These are phyloP conservation scores for Litchi chinensis DNA, from an alignment of 345 rosid species.

Conservation along the genomic window DNA sequence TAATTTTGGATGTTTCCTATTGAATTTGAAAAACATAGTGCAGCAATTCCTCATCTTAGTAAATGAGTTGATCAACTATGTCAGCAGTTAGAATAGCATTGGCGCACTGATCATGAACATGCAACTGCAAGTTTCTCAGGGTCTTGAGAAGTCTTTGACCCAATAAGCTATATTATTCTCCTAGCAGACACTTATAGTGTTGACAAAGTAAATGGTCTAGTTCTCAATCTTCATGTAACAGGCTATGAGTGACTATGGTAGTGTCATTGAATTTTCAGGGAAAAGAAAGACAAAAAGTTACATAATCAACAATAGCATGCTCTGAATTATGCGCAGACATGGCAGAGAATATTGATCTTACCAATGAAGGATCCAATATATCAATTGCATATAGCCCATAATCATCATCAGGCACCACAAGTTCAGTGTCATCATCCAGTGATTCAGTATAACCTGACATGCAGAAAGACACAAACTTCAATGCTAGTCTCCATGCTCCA, in stretches of 20 bases:
- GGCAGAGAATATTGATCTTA: slow-evolving; percentile 28
- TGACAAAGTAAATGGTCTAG: background rate
- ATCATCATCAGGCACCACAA: slow-evolving; percentile 86
- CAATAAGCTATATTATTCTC: background rate
- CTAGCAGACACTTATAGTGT: background rate
- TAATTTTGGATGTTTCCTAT: background rate
- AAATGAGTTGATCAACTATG: background rate
- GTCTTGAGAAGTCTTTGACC: background rate
- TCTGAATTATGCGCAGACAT: background rate
- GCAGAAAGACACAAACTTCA: background rate
- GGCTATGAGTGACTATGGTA: background rate
- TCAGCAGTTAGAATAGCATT: background rate
- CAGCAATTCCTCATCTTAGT: background rate
- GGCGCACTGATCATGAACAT: background rate
- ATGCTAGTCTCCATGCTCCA: background rate
- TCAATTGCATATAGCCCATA: slow-evolving; percentile 83
- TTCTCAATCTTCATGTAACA: background rate
- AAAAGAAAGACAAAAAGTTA: background rate
- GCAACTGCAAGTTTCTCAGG: background rate
- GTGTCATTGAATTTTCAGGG: background rate
- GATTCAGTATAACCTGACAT: slow-evolving; percentile 78
- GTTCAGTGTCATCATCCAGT: slow-evolving; percentile 56
- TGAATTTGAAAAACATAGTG: background rate
- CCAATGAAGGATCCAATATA: slow-evolving; percentile 81
- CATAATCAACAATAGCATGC: background rate